A percentile compares a stretch with the other conserved stretches of the same genome.
Conservation (phyloP, 2,329 filamentous ascomycete genomes). For the Calycina marina region DNA sequence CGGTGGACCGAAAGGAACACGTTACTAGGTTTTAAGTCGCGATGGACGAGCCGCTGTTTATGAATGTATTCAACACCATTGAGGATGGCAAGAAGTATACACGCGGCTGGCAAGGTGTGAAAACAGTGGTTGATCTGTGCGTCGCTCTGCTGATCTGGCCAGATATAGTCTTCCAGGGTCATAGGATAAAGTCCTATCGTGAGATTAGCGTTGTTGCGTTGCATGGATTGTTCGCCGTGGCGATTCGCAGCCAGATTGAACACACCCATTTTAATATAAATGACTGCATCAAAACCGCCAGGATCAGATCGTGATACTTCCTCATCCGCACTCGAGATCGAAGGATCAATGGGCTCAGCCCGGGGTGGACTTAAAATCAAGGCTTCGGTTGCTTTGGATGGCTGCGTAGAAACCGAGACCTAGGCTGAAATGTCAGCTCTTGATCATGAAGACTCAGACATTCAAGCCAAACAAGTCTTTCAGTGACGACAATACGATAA, state of each 20-base stretch:
- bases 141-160: conserved; percentile 19
- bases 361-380: too few relatives aligned
- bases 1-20: conserved; percentile 40
- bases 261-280: conserved; percentile 20
- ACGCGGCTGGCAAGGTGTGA: conserved; percentile 40
- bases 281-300: conserved; percentile 14
- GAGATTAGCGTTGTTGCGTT: too few relatives aligned
- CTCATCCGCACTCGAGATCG: neutral
- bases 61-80: conserved; percentile 53
- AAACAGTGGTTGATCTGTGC: conserved; percentile 39
- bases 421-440: too few relatives aligned
- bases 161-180: conserved; percentile 44
- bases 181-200: conserved; percentile 52
- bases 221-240: conserved; percentile 21
- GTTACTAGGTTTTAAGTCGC: conserved; percentile 55
- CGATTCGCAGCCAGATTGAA: neutral
- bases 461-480: too few relatives aligned
- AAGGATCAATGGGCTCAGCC: too few relatives aligned
- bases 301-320: conserved; percentile 1
- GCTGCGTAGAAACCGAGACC: too few relatives aligned
- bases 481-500: too few relatives aligned
- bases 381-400: too few relatives aligned
- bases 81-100: conserved; percentile 42
- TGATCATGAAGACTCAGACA: too few relatives aligned
- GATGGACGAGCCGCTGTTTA: conserved; percentile 43